Percentiles rank a stretch among this genome's conserved stretches.
Evolutionary conservation across 23 red algal genomes (phyloP).

Genomic region (Chondrus crispus): DNA sequence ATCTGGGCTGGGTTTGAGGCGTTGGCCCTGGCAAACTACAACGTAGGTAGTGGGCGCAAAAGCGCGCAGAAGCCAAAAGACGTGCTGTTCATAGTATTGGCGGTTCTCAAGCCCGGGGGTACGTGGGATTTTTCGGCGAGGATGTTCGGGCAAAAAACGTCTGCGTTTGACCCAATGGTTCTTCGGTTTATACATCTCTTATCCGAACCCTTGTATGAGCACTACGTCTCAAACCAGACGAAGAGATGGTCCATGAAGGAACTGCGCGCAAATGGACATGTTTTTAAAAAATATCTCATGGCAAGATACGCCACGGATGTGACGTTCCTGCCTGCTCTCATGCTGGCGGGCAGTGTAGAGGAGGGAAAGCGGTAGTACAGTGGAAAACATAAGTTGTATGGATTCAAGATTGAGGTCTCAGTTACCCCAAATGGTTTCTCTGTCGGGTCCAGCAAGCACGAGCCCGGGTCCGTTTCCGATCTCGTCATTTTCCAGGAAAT

Average conservation of each 20-base stretch:
- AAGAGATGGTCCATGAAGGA: too few species aligned
- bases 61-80: not conserved
- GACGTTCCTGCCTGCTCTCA: not conserved
- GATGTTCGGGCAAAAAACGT: not conserved
- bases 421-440: constrained; percentile 2
- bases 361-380: constrained; percentile 15
- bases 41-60: not conserved
- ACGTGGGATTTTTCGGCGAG: not conserved
- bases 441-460: not conserved
- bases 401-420: constrained; percentile 14
- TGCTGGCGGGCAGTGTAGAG: not conserved
- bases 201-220: not conserved
- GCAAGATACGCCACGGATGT: constrained; percentile 6
- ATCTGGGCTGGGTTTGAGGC: not conserved
- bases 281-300: not conserved
- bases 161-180: not conserved
- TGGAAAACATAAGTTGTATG: constrained; percentile 2
- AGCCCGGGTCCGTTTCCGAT: not conserved
- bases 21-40: not conserved
- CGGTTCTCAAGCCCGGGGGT: not conserved
- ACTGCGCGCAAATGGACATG: not conserved
- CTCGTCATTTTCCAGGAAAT: not conserved
- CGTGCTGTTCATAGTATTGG: not conserved
- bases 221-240: not conserved
- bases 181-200: not conserved